Percentiles rank a stretch among this genome's conserved stretches.
phyloP scores from a whole-genome alignment of 2,329 filamentous ascomycete genomes.

The Ceratocystis papillata region DNA sequence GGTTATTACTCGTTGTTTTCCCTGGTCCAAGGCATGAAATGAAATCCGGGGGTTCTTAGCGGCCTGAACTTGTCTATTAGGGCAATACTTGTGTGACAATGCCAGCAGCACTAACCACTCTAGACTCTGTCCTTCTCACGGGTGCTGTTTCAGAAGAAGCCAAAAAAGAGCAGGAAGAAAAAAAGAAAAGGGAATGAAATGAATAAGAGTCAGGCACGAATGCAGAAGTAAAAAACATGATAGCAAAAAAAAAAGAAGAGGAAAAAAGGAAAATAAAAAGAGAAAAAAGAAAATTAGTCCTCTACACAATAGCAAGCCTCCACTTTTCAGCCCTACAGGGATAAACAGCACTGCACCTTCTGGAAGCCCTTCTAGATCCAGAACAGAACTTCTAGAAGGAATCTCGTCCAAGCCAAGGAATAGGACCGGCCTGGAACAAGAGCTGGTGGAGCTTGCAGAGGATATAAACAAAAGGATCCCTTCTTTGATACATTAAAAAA shows the following conservation, averaged over 20 bases:
- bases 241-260: background rate
- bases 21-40: background rate
- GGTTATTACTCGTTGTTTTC: background rate
- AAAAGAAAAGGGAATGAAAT: background rate
- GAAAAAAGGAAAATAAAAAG: background rate
- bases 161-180: background rate
- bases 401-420: background rate
- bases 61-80: constrained; percentile 1
- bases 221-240: background rate
- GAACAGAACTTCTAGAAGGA: background rate
- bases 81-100: constrained; percentile 6
- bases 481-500: background rate
- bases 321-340: constrained; percentile 10
- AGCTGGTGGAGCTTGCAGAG: background rate
- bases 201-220: too few species aligned
- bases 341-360: background rate
- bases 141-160: background rate
- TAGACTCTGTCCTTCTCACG: background rate
- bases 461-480: background rate
- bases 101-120: background rate
- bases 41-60: background rate
- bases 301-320: background rate
- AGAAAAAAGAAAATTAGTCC: background rate
- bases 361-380: background rate
- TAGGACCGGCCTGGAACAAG: background rate